Evolutionary conservation across 345 rosid species (phyloP).

Genomic region (Passiflora organensis): DNA sequence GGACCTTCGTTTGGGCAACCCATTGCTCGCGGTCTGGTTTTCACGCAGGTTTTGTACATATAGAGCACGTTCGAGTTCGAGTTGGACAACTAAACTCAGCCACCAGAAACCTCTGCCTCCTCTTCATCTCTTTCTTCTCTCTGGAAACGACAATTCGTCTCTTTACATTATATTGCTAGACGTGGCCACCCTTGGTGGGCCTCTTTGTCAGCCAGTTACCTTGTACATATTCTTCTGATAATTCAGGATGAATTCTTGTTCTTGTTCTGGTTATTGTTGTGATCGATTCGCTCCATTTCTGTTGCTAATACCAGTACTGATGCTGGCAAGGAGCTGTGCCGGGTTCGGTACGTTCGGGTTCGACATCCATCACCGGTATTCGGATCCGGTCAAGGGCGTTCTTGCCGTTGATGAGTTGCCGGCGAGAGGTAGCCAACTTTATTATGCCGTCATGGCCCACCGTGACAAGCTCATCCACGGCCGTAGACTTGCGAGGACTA

Average conservation of each 20-base stretch:
- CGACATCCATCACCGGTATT: conserved; percentile 70
- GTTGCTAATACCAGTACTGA: conserved; percentile 9
- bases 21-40: background rate
- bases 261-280: no score
- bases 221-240: no score
- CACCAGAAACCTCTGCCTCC: background rate
- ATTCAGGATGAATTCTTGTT: background rate
- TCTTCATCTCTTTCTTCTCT: background rate
- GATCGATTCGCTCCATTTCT: background rate
- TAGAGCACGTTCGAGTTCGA: no score
- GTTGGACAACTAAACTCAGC: background rate
- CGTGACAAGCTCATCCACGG: conserved; percentile 70
- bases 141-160: no score
- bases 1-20: background rate
- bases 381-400: conserved; percentile 68
- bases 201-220: no score
- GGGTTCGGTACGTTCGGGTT: conserved; percentile 64
- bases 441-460: conserved; percentile 60
- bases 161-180: no score
- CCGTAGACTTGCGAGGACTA: conserved; percentile 42
- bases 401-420: conserved; percentile 59
- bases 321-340: conserved; percentile 15
- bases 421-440: conserved; percentile 51
- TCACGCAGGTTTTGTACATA: background rate
- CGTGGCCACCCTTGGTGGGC: no score